Base-by-base conservation (phyloP, 768 basidiomycete genomes). In the Tremella mesenterica region DNA sequence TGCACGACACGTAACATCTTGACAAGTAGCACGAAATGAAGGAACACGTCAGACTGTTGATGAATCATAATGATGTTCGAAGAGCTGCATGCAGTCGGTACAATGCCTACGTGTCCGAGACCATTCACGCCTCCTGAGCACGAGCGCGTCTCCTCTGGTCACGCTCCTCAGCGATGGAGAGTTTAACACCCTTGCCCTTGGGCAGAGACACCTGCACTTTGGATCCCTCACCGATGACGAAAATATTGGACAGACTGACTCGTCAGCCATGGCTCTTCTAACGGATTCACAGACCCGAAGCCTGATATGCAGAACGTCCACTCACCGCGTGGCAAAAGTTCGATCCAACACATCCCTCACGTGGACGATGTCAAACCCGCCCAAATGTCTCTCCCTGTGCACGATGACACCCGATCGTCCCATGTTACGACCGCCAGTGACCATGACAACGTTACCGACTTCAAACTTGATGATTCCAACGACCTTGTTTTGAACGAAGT, bases 371-470 rank as follows among this genome's bases (percentile, higher is more conserved):
- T 99, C 95, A 77, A 92, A 97, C 59, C 92, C 93, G 75, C 95
- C 95, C 63, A 88, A 78, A 76, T 97, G 95, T 79, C 90, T 90
- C 81, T 97, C 95, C 64, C 86, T 82, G 79, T 93, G 88, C 48
- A 89, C 83, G 69, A 99, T 95, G 59, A 90, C 83, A 78, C 95
- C 95, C 52, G 84, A 86, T 78, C 95, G 84, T 63, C 95, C 95
- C 90, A 96, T 96, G 85, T 97, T 99, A 75, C 93, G 90, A 59
- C 95, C 95, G 72, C 95, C 95, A 58, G 95, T 99, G 78, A 95
- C 82, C 81, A 93, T 88, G 75, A 88, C 89, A 60, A 93, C 83
- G 80, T 96, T 95, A 56, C 93, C 92, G 36, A 88, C 88, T 73
- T 97, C 95, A 74, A 97, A 99, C 76, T 89, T 86, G 74, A 93